Conservation (phyloP, 2,329 filamentous ascomycete genomes). For the Hymenoscyphus scutula region DNA sequence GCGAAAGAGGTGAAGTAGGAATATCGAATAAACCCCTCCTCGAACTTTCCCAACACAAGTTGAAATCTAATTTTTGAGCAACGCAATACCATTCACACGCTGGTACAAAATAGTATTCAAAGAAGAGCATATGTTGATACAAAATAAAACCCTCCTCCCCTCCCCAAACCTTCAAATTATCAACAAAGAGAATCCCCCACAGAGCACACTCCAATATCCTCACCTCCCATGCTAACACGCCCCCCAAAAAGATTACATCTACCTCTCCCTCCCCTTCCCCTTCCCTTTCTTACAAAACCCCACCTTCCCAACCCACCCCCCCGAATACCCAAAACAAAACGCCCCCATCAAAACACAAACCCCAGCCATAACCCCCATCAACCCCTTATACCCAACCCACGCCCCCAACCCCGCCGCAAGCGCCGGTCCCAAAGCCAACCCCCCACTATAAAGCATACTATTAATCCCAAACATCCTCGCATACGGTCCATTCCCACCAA, state of each 20-base stretch:
- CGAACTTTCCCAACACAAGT: no score
- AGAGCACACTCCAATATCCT: neutral
- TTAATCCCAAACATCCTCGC: conserved; percentile 65
- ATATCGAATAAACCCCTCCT: no score
- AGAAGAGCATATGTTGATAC: no score
- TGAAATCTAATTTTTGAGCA: no score
- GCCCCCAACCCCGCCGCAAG: conserved; percentile 52
- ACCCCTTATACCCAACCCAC: conserved; percentile 54
- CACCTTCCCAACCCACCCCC: conserved; percentile 11
- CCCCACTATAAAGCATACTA: conserved; percentile 59
- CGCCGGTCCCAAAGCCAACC: conserved; percentile 59
- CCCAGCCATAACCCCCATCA: conserved; percentile 39
- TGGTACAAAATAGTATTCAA: no score
- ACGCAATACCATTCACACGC: no score
- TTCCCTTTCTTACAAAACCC: neutral
- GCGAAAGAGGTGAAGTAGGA: no score
- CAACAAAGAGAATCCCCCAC: neutral
- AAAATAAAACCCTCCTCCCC: no score
- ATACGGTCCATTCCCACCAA: conserved; percentile 56
- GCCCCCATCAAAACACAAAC: conserved; percentile 23
- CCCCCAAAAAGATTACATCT: no score
- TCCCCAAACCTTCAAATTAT: no score
- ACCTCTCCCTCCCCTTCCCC: neutral
- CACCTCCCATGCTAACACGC: no score
- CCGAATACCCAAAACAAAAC: conserved; percentile 27